Percentiles rank a stretch among this genome's conserved stretches.
These are phyloP conservation scores for Rhynchosporium graminicola DNA, from an alignment of 2,329 filamentous ascomycete species.

Conservation along the genomic window DNA sequence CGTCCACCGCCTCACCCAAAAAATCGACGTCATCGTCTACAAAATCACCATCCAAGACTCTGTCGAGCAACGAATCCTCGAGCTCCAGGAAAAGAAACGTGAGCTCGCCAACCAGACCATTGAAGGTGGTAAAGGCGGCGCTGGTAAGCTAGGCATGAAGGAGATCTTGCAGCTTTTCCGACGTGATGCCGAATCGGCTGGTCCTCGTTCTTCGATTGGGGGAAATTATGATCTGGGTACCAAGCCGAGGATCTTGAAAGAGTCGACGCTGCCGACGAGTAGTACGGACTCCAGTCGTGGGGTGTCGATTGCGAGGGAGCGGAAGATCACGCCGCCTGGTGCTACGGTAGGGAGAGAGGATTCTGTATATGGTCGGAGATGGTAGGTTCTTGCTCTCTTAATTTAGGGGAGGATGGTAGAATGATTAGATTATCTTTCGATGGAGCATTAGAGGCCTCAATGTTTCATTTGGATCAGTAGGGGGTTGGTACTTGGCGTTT, in stretches of 20 bases:
- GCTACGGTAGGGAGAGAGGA: slow-evolving; percentile 33
- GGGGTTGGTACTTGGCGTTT: neutral
- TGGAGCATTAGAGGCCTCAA: neutral
- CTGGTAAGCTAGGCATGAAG: slow-evolving; percentile 84
- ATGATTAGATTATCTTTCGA: neutral
- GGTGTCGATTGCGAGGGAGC: slow-evolving; percentile 25
- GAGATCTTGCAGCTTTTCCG: slow-evolving; percentile 88
- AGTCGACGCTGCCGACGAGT: slow-evolving; percentile 17
- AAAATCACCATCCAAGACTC: slow-evolving; percentile 84
- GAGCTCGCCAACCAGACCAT: slow-evolving; percentile 90
- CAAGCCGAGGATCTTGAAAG: slow-evolving; percentile 38
- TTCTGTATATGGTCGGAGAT: slow-evolving; percentile 39
- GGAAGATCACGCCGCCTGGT: slow-evolving; percentile 29
- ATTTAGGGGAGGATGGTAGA: neutral
- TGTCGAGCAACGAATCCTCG: slow-evolving; percentile 93
- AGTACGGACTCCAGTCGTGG: slow-evolving; percentile 25
- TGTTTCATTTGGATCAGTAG: neutral
- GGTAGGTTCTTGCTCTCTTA: slow-evolving; percentile 25
- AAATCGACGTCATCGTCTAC: slow-evolving; percentile 90
- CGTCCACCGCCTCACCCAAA: slow-evolving; percentile 97
- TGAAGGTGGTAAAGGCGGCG: slow-evolving; percentile 72
- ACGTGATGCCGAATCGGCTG: slow-evolving; percentile 39
- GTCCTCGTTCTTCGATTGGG: slow-evolving; percentile 24
- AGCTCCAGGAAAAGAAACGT: slow-evolving; percentile 90
- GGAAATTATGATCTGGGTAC: slow-evolving; percentile 31